Percentiles rank a stretch among this genome's conserved stretches.
Conservation (phyloP, 1,284 basidiomycete genomes). For the Testicularia cyperi region DNA sequence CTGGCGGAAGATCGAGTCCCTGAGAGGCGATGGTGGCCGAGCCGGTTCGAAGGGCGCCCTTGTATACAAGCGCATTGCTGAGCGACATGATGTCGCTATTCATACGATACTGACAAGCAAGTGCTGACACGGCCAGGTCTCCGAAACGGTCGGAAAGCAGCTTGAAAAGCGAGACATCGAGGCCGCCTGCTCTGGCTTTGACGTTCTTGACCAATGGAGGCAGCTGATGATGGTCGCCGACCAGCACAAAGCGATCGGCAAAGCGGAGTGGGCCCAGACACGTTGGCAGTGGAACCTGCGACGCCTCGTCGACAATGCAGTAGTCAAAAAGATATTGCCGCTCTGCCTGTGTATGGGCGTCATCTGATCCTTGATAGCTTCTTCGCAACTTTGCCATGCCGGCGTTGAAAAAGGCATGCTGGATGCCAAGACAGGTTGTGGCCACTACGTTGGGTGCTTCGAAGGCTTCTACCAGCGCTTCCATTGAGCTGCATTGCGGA, state of each 20-base stretch:
- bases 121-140: constrained; percentile 76
- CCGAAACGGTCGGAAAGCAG: constrained; percentile 77
- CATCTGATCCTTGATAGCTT: too few relatives aligned
- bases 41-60: constrained; percentile 76
- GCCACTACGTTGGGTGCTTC: constrained; percentile 89
- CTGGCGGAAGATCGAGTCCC: constrained; percentile 66
- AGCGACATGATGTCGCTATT: constrained; percentile 93
- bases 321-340: constrained; percentile 78
- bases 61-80: constrained; percentile 86
- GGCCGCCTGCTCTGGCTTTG: constrained; percentile 74
- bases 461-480: constrained; percentile 68
- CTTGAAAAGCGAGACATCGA: constrained; percentile 87
- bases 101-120: constrained; percentile 92
- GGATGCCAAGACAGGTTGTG: constrained; percentile 87
- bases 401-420: constrained; percentile 76
- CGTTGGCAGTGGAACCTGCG: constrained; percentile 93
- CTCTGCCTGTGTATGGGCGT: background rate
- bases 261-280: constrained; percentile 89
- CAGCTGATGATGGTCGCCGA: constrained; percentile 95
- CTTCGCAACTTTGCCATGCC: constrained; percentile 62
- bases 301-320: constrained; percentile 97
- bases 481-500: constrained; percentile 63
- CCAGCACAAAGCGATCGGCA: constrained; percentile 86
- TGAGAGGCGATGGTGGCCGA: constrained; percentile 70
- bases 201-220: constrained; percentile 79